A percentile compares a stretch with the other conserved stretches of the same genome.
phyloP scores from a whole-genome alignment of 495 filamentous ascomycete species.

The Hypoxylon rickii region DNA sequence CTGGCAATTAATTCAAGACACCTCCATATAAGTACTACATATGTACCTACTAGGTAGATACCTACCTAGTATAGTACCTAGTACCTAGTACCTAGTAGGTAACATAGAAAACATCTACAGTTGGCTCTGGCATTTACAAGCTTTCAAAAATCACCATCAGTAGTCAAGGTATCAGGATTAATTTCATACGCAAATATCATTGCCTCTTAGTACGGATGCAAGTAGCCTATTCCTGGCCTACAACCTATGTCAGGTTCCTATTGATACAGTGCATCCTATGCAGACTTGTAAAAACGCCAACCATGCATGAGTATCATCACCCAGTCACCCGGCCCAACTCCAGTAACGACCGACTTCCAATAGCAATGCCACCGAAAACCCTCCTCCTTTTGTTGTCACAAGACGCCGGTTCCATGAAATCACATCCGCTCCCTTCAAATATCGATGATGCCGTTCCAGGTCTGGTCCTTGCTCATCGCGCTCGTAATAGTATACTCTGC shows the following conservation, averaged over 20 bases:
- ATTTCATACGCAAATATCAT: constrained; percentile 26
- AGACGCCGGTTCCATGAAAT: constrained; percentile 5
- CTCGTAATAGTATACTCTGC: constrained; percentile 68
- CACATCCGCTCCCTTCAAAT: constrained; percentile 14
- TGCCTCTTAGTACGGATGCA: constrained; percentile 13
- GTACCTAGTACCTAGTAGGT: too few relatives aligned
- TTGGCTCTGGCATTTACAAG: too few relatives aligned
- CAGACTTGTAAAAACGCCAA: constrained; percentile 22
- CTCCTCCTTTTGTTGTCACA: neutral
- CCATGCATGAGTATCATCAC: constrained; percentile 23
- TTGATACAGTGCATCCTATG: constrained; percentile 23
- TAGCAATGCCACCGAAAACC: neutral
- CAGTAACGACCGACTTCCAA: neutral
- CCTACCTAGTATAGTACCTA: too few relatives aligned
- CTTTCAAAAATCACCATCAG: neutral
- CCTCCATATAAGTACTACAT: too few relatives aligned
- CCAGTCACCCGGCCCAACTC: constrained; percentile 5
- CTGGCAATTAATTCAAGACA: too few relatives aligned
- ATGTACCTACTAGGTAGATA: too few relatives aligned
- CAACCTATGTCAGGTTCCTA: constrained; percentile 6
- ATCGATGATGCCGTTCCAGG: constrained; percentile 46
- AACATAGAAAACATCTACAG: too few relatives aligned
- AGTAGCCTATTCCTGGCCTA: constrained; percentile 1
- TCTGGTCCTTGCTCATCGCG: constrained; percentile 40
- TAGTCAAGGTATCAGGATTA: constrained; percentile 1